phyloP scores from a whole-genome alignment of 768 basidiomycete species.

The Phylloporus arenicola region DNA sequence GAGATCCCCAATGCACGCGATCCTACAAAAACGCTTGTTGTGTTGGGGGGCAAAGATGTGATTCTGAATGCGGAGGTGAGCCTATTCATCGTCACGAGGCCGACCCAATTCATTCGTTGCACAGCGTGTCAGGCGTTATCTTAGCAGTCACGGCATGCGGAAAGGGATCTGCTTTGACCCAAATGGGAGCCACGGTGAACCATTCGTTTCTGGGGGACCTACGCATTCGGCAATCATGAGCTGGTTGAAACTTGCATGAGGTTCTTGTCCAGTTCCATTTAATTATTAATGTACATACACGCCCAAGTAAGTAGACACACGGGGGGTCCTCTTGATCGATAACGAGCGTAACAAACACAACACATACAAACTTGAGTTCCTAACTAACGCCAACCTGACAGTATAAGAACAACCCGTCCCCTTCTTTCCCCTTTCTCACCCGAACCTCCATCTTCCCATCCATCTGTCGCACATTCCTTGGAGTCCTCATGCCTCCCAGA shows the following conservation, averaged over 20 bases:
- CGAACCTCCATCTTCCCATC: slow-evolving; percentile 16
- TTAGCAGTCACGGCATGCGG: slow-evolving; percentile 66
- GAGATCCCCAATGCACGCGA: slow-evolving; percentile 80
- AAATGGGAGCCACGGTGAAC: slow-evolving; percentile 56
- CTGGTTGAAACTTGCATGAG: slow-evolving; percentile 46
- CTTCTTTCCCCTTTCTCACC: slow-evolving; percentile 9
- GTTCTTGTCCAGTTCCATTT: slow-evolving; percentile 2
- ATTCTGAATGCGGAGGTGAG: slow-evolving; percentile 69
- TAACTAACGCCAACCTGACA: not conserved
- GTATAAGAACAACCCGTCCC: slow-evolving; percentile 18
- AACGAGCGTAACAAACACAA: slow-evolving; percentile 20
- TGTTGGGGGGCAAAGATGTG: slow-evolving; percentile 78
- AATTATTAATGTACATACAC: slow-evolving; percentile 5
- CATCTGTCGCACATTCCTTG: not conserved
- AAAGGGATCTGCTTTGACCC: slow-evolving; percentile 65
- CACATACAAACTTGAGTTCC: slow-evolving; percentile 23
- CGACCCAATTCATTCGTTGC: not conserved
- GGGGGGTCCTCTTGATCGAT: slow-evolving; percentile 15
- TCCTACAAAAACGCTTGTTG: slow-evolving; percentile 58
- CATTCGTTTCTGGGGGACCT: slow-evolving; percentile 46
- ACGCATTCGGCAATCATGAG: slow-evolving; percentile 53
- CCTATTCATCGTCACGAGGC: not conserved
- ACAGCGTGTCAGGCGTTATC: slow-evolving; percentile 69
- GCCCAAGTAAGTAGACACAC: not conserved
- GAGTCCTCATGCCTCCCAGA: slow-evolving; percentile 36